Evolutionary conservation across 2,329 filamentous ascomycete genomes (phyloP).

Genomic region (Arthroderma sp.): DNA sequence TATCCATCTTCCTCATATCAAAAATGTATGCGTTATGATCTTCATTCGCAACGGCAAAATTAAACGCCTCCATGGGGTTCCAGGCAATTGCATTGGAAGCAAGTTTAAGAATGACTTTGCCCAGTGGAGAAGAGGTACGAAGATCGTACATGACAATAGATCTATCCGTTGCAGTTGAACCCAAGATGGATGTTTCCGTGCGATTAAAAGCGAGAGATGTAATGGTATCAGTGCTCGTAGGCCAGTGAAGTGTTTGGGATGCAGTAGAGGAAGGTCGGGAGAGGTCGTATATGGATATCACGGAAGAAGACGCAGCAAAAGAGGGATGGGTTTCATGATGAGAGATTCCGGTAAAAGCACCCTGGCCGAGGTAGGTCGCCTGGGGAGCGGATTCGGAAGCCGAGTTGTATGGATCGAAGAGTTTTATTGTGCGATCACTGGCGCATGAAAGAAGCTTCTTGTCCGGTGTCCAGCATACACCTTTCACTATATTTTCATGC

Average conservation of each 20-base stretch:
- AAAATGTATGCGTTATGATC: slow-evolving; percentile 91
- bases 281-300: slow-evolving; percentile 80
- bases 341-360: slow-evolving; percentile 70
- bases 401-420: slow-evolving; percentile 80
- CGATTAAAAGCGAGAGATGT: slow-evolving; percentile 82
- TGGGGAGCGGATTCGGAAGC: slow-evolving; percentile 55
- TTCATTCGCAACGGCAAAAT: slow-evolving; percentile 84
- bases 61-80: slow-evolving; percentile 96
- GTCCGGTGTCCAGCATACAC: slow-evolving; percentile 76
- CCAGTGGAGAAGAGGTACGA: slow-evolving; percentile 68
- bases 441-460: slow-evolving; percentile 77
- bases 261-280: slow-evolving; percentile 63
- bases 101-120: slow-evolving; percentile 69
- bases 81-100: slow-evolving; percentile 73
- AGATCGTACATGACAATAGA: slow-evolving; percentile 85
- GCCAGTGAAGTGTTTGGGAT: slow-evolving; percentile 74
- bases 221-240: slow-evolving; percentile 80
- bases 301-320: slow-evolving; percentile 63
- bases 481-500: slow-evolving; percentile 89
- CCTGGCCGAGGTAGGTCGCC: slow-evolving; percentile 70
- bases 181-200: slow-evolving; percentile 81
- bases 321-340: slow-evolving; percentile 66
- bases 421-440: slow-evolving; percentile 71
- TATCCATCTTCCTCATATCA: slow-evolving; percentile 81
- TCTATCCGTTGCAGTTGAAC: slow-evolving; percentile 71